These are phyloP conservation scores for Rhodosporidiobolus odoratus DNA, from an alignment of 768 basidiomycete species.

Conservation along the genomic window DNA sequence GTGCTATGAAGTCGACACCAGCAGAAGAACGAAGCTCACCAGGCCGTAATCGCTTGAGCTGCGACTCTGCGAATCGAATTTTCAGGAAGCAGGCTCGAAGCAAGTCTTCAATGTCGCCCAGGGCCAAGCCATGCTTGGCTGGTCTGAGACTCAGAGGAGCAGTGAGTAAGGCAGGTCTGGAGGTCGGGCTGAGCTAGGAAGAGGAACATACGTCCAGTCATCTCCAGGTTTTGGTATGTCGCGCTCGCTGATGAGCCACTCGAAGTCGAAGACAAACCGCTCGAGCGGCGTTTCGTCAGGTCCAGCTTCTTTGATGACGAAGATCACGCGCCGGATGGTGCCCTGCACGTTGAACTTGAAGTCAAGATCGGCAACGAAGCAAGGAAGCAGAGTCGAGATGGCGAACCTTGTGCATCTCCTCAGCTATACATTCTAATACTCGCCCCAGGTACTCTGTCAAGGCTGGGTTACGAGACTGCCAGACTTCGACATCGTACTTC, in stretches of 20 bases:
- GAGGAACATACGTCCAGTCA: slow-evolving; percentile 36
- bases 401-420: slow-evolving; percentile 64
- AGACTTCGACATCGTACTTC: slow-evolving; percentile 86
- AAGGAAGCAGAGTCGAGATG: neutral
- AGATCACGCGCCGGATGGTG: slow-evolving; percentile 67
- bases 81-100: slow-evolving; percentile 80
- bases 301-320: slow-evolving; percentile 69
- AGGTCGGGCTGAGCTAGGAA: neutral
- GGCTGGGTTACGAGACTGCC: slow-evolving; percentile 82
- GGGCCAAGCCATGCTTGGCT: slow-evolving; percentile 55
- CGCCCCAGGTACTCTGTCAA: slow-evolving; percentile 86
- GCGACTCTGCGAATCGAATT: slow-evolving; percentile 68
- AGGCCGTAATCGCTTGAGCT: slow-evolving; percentile 51
- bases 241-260: slow-evolving; percentile 53
- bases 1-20: neutral
- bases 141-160: neutral
- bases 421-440: slow-evolving; percentile 70
- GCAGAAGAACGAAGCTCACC: slow-evolving; percentile 15
- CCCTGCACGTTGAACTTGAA: slow-evolving; percentile 53
- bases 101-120: slow-evolving; percentile 61
- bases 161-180: no score
- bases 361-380: neutral
- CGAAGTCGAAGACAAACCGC: slow-evolving; percentile 80
- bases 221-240: slow-evolving; percentile 49
- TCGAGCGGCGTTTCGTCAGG: slow-evolving; percentile 73